phyloP scores from a whole-genome alignment of 2,329 filamentous ascomycete species.

The Penicillium brasilianum region DNA sequence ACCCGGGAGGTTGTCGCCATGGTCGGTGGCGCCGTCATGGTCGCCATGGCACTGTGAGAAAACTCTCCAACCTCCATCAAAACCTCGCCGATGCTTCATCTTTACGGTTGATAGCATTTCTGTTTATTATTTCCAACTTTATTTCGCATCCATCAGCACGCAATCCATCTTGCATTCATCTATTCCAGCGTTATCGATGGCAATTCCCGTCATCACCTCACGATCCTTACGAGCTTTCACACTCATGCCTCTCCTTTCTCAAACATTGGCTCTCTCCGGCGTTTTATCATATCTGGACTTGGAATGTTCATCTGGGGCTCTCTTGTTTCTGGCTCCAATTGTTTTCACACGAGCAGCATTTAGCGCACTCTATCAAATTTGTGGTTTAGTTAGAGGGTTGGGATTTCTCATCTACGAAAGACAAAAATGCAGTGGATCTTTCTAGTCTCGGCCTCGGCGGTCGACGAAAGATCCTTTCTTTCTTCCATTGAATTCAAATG shows the following conservation, averaged over 20 bases:
- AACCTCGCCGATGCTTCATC: not conserved
- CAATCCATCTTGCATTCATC: slow-evolving; percentile 17
- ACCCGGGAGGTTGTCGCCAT: slow-evolving; percentile 45
- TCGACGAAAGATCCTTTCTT: not conserved
- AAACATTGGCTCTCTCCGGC: not conserved
- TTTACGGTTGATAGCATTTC: not conserved
- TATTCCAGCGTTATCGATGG: slow-evolving; percentile 18
- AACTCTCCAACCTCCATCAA: not conserved
- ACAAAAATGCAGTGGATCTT: slow-evolving; percentile 5
- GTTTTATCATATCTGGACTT: slow-evolving; percentile 1
- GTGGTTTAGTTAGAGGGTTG: not conserved
- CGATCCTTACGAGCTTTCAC: slow-evolving; percentile 30
- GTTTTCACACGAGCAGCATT: not conserved
- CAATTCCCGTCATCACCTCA: slow-evolving; percentile 23
- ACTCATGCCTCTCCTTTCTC: slow-evolving; percentile 29
- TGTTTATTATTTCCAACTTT: not conserved
- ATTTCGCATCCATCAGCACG: slow-evolving; percentile 11
- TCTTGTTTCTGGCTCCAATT: not conserved
- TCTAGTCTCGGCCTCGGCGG: not conserved
- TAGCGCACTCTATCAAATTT: not conserved
- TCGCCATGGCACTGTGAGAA: slow-evolving; percentile 46
- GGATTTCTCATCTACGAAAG: not conserved
- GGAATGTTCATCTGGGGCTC: not conserved
- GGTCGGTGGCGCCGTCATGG: slow-evolving; percentile 47
- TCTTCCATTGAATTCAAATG: not conserved